phyloP scores from a whole-genome alignment of 2,329 filamentous ascomycete genomes.

The Penicillium polonicum region DNA sequence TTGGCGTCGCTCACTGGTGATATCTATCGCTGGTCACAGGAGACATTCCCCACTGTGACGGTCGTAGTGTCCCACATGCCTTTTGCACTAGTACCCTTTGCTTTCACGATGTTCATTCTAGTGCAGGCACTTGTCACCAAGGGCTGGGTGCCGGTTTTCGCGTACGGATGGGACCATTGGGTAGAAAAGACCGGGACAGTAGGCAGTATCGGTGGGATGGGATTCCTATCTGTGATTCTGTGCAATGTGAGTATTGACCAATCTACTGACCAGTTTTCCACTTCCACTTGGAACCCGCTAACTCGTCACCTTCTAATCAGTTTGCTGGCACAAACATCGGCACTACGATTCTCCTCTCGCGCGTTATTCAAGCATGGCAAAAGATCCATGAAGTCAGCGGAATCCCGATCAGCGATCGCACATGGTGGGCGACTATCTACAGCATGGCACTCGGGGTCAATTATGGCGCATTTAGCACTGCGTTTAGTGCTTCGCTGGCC shows the following conservation, averaged over 20 bases:
- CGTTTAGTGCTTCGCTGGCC: slow-evolving; percentile 69
- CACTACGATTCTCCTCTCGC: slow-evolving; percentile 69
- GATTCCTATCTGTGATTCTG: slow-evolving; percentile 66
- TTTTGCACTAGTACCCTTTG: slow-evolving; percentile 67
- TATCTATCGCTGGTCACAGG: slow-evolving; percentile 59
- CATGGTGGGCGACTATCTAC: slow-evolving; percentile 72
- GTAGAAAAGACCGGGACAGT: slow-evolving; percentile 67
- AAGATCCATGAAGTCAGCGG: slow-evolving; percentile 53
- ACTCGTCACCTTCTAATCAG: slow-evolving; percentile 40
- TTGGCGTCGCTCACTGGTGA: slow-evolving; percentile 53
- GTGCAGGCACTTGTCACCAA: slow-evolving; percentile 71
- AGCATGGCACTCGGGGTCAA: slow-evolving; percentile 74
- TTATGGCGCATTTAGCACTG: slow-evolving; percentile 70
- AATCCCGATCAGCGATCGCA: slow-evolving; percentile 59
- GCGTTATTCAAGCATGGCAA: slow-evolving; percentile 68
- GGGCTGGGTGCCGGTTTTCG: slow-evolving; percentile 72
- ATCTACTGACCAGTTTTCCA: background rate
- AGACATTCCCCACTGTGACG: slow-evolving; percentile 69
- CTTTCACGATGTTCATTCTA: slow-evolving; percentile 71
- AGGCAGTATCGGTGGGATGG: slow-evolving; percentile 70
- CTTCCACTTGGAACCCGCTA: slow-evolving; percentile 1
- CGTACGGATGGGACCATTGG: slow-evolving; percentile 72
- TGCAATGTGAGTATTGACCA: slow-evolving; percentile 62
- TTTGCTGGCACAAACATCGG: slow-evolving; percentile 77
- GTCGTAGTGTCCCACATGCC: slow-evolving; percentile 66